Base-by-base conservation (phyloP, 441 rosid genomes). In the Aleurites moluccanus region DNA sequence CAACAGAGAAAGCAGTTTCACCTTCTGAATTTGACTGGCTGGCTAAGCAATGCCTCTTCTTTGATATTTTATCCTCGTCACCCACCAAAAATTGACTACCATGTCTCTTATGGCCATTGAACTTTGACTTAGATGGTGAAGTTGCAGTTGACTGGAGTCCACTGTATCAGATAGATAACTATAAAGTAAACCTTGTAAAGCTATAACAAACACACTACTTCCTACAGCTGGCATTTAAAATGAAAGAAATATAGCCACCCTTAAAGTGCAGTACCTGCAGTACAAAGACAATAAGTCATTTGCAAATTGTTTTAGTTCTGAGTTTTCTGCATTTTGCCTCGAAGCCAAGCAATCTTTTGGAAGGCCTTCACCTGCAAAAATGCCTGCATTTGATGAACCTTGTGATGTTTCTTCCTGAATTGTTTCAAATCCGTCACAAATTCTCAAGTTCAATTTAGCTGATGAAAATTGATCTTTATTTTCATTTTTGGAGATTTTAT, bases 271-370 rank as follows among this genome's bases (percentile, higher is more conserved):
- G 71, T 92, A 95, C 99, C 99, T 83, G 80, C 97, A 91, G 82
- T 93, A 91, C 83, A 95, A 79, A 80, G 99, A 92, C 89, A 95
- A 83, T 78, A 91, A 95, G 71, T 88, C 87, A 73, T 85, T 81
- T 64, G 96, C 88, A 87, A 93, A 91, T 83, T 87, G 88, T 72
- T 86, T 83, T 65, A 93, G 76, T 70, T 93, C 95, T 64, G 80
- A 74, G 77, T 80, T 87, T 79, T 81, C 80, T 38, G 68, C 78
- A 64, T 77, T 77, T 49, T 69, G 77, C 73, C 74, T 82, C 57
- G 81, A 73, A 74, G 59, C 76, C 7, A 73, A 50, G 75, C 53
- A 59, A 67, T 76, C 84, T 47, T 79, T 73, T 28, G 44, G 69
- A 67, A 73, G 80, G 80, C 55, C 72, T 73, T 72, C 80, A 61